Conservation (phyloP, 129 eudicot species). For the Escallonia herrerae region DNA sequence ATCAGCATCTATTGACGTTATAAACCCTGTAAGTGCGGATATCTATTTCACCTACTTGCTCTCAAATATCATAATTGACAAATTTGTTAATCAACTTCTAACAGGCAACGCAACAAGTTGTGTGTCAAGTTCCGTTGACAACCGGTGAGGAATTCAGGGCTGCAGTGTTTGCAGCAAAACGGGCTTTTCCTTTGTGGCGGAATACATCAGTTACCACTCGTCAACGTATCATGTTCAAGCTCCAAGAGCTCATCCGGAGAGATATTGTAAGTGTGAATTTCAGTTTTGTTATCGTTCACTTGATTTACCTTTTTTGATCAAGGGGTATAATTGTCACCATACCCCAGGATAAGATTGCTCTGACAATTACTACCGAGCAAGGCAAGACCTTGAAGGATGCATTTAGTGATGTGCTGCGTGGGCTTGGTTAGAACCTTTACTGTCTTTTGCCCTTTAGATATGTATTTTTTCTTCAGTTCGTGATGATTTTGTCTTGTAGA, state of each 20-base stretch:
- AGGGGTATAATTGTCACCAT: constrained; percentile 8
- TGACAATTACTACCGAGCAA: constrained; percentile 79
- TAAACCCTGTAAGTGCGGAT: constrained; percentile 65
- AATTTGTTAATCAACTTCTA: not conserved
- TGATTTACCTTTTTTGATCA: constrained; percentile 3
- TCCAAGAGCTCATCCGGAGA: constrained; percentile 86
- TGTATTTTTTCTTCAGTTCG: constrained; percentile 1
- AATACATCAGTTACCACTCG: constrained; percentile 78
- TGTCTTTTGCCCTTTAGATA: not conserved
- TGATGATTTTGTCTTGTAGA: constrained; percentile 37
- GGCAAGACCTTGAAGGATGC: constrained; percentile 93
- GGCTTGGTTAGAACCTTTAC: constrained; percentile 54
- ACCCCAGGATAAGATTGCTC: constrained; percentile 77
- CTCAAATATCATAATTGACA: constrained; percentile 3
- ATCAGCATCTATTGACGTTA: constrained; percentile 63
- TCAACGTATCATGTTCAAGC: constrained; percentile 82
- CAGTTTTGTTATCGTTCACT: not conserved
- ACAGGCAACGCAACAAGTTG: constrained; percentile 92
- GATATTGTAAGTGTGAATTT: constrained; percentile 48
- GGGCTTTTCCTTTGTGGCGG: constrained; percentile 83
- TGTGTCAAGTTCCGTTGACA: constrained; percentile 76
- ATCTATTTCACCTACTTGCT: not conserved
- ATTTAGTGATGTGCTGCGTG: constrained; percentile 81
- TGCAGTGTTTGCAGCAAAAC: constrained; percentile 91
- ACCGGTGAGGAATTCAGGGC: constrained; percentile 77